Evolutionary conservation across 2,329 filamentous ascomycete genomes (phyloP).

Genomic region (Periconia sp.): DNA sequence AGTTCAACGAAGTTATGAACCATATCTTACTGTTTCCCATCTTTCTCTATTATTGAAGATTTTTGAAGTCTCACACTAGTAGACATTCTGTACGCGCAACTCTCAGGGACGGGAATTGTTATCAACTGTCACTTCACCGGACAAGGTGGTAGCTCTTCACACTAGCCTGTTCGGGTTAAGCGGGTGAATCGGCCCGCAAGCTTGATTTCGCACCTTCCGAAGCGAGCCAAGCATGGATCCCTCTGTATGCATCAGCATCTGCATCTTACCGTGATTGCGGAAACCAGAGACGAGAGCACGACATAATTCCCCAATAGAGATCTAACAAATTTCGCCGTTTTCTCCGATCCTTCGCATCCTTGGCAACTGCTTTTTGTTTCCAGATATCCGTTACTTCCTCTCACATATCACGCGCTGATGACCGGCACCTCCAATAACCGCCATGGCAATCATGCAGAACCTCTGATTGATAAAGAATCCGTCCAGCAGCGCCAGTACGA

Average conservation of each 20-base stretch:
- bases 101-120: too few relatives aligned
- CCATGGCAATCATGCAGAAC: not conserved
- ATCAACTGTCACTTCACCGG: too few relatives aligned
- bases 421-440: not conserved
- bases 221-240: not conserved
- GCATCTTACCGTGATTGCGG: not conserved
- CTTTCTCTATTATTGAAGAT: too few relatives aligned
- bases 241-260: not conserved
- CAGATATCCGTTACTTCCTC: not conserved
- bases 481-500: not conserved
- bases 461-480: not conserved
- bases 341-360: not conserved
- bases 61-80: too few relatives aligned
- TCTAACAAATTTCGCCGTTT: not conserved
- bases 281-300: constrained; percentile 6
- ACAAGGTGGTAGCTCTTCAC: too few relatives aligned
- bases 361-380: not conserved
- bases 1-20: too few relatives aligned
- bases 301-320: not conserved
- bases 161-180: too few relatives aligned
- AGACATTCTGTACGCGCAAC: too few relatives aligned
- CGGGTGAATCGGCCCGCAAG: not conserved
- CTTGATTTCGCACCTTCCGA: not conserved
- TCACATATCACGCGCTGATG: constrained; percentile 1
- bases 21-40: too few relatives aligned